Evolutionary conservation across 306 rosid species (phyloP).

Genomic region (Vigna mungo): DNA sequence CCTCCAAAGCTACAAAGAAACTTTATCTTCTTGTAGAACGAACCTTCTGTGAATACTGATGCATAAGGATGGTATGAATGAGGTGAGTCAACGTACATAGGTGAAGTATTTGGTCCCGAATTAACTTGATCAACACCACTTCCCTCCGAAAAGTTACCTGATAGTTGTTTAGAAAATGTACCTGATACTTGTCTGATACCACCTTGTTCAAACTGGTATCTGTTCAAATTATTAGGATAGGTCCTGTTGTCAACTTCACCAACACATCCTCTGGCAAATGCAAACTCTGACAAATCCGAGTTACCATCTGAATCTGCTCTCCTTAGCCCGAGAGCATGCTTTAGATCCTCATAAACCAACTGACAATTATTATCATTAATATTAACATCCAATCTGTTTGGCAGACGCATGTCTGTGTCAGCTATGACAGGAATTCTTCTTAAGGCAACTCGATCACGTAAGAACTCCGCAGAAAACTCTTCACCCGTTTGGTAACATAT

Average conservation of each 20-base stretch:
- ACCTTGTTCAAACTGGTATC: conserved; percentile 59
- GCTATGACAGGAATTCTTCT: conserved; percentile 59
- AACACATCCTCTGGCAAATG: conserved; percentile 48
- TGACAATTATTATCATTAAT: conserved; percentile 52
- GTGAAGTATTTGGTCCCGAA: conserved; percentile 50
- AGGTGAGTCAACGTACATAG: conserved; percentile 62
- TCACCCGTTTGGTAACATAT: conserved; percentile 85
- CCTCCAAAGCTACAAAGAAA: conserved; percentile 97
- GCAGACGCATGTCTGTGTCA: conserved; percentile 55
- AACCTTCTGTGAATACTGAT: conserved; percentile 54
- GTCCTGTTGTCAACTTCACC: conserved; percentile 60
- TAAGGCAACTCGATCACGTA: conserved; percentile 66
- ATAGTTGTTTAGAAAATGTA: conserved; percentile 51
- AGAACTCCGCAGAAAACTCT: conserved; percentile 84
- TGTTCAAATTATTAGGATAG: conserved; percentile 53
- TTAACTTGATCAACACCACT: conserved; percentile 42
- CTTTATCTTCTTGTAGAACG: conserved; percentile 66
- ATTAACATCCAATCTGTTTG: conserved; percentile 51
- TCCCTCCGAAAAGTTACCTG: conserved; percentile 54
- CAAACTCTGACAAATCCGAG: conserved; percentile 58
- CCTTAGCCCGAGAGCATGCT: conserved; percentile 51
- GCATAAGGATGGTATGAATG: conserved; percentile 57
- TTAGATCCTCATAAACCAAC: conserved; percentile 56
- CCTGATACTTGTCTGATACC: conserved; percentile 53
- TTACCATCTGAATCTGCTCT: conserved; percentile 57